Conservation (phyloP, 805 yeast species). For the Debaryomyces prosopidis region DNA sequence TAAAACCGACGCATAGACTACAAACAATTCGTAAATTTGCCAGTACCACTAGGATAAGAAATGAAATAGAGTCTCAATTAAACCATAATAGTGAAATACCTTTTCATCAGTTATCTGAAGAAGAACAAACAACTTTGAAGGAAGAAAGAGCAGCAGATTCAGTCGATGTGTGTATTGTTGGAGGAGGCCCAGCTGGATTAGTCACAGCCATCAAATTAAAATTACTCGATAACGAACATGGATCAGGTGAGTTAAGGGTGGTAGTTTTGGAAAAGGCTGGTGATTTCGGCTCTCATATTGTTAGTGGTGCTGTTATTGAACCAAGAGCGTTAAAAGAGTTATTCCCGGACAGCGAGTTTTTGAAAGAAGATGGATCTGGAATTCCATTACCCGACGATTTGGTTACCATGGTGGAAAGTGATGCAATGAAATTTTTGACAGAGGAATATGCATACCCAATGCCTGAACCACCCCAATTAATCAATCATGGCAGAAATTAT, state of each 20-base stretch:
- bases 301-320: conserved; percentile 93
- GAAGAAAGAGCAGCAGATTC: conserved; percentile 79
- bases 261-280: conserved; percentile 90
- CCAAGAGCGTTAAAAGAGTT: conserved; percentile 86
- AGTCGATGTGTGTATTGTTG: conserved; percentile 94
- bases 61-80: not conserved
- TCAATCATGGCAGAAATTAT: conserved; percentile 76
- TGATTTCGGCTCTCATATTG: conserved; percentile 88
- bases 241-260: conserved; percentile 72
- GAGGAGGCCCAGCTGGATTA: conserved; percentile 97
- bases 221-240: conserved; percentile 71
- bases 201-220: conserved; percentile 90
- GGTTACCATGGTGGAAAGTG: conserved; percentile 72
- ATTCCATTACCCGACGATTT: conserved; percentile 79
- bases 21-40: conserved; percentile 3
- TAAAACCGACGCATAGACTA: not conserved
- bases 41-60: not conserved
- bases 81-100: not conserved
- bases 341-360: conserved; percentile 64
- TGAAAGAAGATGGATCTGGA: conserved; percentile 51
- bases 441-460: conserved; percentile 61
- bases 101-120: conserved; percentile 23
- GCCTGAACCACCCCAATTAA: conserved; percentile 94
- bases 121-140: conserved; percentile 46
- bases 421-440: conserved; percentile 72